A percentile compares a stretch with the other conserved stretches of the same genome.
phyloP scores from a whole-genome alignment of 345 rosid species.

The Melastoma malabathricum region DNA sequence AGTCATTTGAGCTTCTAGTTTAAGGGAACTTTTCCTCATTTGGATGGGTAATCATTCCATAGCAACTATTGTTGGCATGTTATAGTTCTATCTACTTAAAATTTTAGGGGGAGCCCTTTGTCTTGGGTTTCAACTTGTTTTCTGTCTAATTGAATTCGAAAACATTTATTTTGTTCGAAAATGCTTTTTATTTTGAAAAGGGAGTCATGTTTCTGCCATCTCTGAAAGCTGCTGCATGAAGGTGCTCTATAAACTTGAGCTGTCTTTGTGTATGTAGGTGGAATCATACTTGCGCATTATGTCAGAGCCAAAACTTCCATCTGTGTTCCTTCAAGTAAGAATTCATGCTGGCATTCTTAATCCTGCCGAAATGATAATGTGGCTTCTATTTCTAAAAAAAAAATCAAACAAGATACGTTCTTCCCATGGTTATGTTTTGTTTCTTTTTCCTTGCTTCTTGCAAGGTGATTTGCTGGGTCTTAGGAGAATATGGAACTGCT shows the following conservation, averaged over 20 bases:
- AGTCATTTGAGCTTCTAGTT: too few relatives aligned
- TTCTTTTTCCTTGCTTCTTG: slow-evolving; percentile 13
- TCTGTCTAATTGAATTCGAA: too few relatives aligned
- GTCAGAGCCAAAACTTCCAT: slow-evolving; percentile 95
- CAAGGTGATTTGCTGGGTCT: slow-evolving; percentile 97
- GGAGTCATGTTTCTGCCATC: too few relatives aligned
- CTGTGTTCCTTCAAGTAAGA: slow-evolving; percentile 77
- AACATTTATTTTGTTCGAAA: too few relatives aligned
- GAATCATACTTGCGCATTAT: slow-evolving; percentile 84
- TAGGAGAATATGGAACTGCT: slow-evolving; percentile 91
- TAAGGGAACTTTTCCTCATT: too few relatives aligned
- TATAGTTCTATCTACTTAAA: too few relatives aligned
- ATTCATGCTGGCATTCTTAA: neutral
- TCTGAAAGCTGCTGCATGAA: too few relatives aligned
- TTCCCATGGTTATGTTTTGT: neutral
- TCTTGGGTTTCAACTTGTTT: too few relatives aligned
- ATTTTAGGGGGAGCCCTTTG: too few relatives aligned
- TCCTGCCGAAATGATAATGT: neutral
- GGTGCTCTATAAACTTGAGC: slow-evolving; percentile 10
- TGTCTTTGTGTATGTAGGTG: slow-evolving; percentile 37
- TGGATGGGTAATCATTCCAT: too few relatives aligned
- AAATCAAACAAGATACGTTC: neutral
- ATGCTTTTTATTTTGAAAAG: too few relatives aligned
- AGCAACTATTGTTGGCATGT: too few relatives aligned
- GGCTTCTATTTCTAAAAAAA: neutral